Conservation (phyloP, 2,329 filamentous ascomycete species). For the Microsporum audouinii region DNA sequence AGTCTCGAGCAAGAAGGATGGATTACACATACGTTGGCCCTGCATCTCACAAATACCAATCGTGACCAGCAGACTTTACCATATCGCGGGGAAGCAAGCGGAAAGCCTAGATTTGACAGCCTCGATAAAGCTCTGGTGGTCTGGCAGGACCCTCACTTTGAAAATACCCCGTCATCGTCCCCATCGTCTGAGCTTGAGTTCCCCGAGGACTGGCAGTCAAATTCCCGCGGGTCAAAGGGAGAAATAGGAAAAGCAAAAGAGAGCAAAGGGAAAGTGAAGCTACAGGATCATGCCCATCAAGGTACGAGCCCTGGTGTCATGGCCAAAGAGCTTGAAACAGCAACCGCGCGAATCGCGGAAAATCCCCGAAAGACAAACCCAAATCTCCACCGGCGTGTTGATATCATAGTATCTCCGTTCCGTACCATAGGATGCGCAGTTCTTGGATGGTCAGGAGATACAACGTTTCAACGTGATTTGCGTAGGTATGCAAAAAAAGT, state of each 20-base stretch:
- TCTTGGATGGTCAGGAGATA: slow-evolving; percentile 77
- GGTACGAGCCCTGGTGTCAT: not conserved
- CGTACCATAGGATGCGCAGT: slow-evolving; percentile 79
- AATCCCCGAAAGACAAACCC: slow-evolving; percentile 40
- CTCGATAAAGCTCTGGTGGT: slow-evolving; percentile 88
- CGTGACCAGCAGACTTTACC: slow-evolving; percentile 57
- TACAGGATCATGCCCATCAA: not conserved
- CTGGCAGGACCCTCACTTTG: slow-evolving; percentile 61
- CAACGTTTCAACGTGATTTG: slow-evolving; percentile 80
- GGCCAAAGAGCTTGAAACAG: not conserved
- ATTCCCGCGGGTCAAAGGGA: not conserved
- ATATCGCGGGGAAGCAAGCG: slow-evolving; percentile 37
- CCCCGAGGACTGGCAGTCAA: not conserved
- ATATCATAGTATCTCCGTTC: slow-evolving; percentile 87
- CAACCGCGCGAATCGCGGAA: not conserved
- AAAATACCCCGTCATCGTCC: slow-evolving; percentile 5
- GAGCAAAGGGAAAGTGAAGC: not conserved
- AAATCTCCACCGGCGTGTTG: slow-evolving; percentile 71
- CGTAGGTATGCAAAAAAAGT: slow-evolving; percentile 64
- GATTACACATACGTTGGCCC: slow-evolving; percentile 69
- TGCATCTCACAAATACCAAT: slow-evolving; percentile 59
- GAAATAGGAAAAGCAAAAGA: not conserved
- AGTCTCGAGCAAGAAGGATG: slow-evolving; percentile 56
- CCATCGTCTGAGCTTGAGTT: not conserved
- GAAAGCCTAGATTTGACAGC: slow-evolving; percentile 63